Base-by-base conservation (phyloP, 75 land plant species). In the Ceratopteris richardii region DNA sequence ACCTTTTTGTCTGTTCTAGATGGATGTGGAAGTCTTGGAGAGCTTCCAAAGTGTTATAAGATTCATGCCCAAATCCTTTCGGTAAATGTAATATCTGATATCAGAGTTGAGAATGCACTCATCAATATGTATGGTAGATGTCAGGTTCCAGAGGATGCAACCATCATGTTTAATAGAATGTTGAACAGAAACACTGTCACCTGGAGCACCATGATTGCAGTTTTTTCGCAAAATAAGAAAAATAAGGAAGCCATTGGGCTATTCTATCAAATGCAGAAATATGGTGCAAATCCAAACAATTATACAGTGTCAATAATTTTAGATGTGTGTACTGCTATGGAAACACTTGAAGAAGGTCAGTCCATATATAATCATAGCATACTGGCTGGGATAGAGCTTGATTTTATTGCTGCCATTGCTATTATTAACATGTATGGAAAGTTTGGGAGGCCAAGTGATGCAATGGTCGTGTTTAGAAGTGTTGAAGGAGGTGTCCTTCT, bases 191-290 rank as follows among this genome's bases (percentile, higher is more conserved):
- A 70, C 25, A 41, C 51, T 12, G 73, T 66, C n/a, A 57, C 83
- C 24, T 86, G 90, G 87, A 83, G 67, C 59, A 83, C 75, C 13
- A 58, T 85, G 51, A 68, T 85, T 10, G 65, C 74, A 0, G 85
- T 74, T 16, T 68, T 41, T 44, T 58, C 73, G 28, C 62, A 66
- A 17, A 79, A 76, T 52, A 64, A 67, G 51, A 56, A 63, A 0
- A 60, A 58, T 23, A 61, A 52, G 33, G 76, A 71, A 58, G 87
- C 80, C n/a, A 30, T 83, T 14, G 51, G 37, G 64, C 57, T 69
- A 23, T 82, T 85, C 63, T 66, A 67, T 23, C 59, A 39, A 61
- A 85, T 85, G 82, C 66, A 66, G 3, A 31, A 37, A 20, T 60
- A 65, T 52, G 67, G 16, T 21, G 54, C 76, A 14, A 11, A 51